phyloP scores from a whole-genome alignment of 208 protist species.

The Leishmania major region DNA sequence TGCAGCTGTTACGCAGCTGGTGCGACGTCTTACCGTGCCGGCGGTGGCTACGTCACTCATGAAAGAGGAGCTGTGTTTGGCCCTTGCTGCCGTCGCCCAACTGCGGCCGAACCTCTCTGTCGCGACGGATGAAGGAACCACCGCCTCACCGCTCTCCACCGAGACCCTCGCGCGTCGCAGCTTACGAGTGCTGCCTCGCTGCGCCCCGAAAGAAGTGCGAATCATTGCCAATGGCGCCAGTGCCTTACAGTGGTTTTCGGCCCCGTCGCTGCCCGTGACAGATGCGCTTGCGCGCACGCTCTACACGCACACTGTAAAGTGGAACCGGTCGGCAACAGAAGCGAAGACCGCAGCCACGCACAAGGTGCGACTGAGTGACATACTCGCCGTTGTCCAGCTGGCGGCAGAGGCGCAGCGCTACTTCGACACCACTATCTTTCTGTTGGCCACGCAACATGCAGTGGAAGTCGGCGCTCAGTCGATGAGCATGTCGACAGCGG shows the following conservation, averaged over 20 bases:
- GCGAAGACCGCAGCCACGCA: background rate
- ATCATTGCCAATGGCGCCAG: constrained; percentile 63
- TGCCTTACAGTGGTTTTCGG: constrained; percentile 34
- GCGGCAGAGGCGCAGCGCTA: constrained; percentile 22
- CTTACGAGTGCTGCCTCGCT: constrained; percentile 45
- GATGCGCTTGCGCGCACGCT: constrained; percentile 47
- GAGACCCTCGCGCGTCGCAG: constrained; percentile 22
- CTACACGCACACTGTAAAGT: constrained; percentile 17
- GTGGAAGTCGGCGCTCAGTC: constrained; percentile 2
- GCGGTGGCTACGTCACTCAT: constrained; percentile 20
- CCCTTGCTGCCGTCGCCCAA: constrained; percentile 57
- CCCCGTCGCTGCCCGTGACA: constrained; percentile 18
- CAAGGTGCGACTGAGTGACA: constrained; percentile 21
- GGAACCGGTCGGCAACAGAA: background rate
- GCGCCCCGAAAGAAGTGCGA: constrained; percentile 55
- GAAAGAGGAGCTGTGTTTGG: constrained; percentile 68
- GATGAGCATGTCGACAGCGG: background rate
- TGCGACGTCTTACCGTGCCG: constrained; percentile 29
- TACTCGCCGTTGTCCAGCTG: constrained; percentile 14
- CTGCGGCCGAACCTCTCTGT: constrained; percentile 14
- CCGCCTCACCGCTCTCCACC: background rate
- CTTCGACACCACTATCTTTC: constrained; percentile 27
- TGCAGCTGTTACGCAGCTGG: constrained; percentile 17
- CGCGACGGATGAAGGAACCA: constrained; percentile 6
- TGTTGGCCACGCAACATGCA: constrained; percentile 11